Conservation (phyloP, 495 filamentous ascomycete species). For the Podospora pseudocomata region DNA sequence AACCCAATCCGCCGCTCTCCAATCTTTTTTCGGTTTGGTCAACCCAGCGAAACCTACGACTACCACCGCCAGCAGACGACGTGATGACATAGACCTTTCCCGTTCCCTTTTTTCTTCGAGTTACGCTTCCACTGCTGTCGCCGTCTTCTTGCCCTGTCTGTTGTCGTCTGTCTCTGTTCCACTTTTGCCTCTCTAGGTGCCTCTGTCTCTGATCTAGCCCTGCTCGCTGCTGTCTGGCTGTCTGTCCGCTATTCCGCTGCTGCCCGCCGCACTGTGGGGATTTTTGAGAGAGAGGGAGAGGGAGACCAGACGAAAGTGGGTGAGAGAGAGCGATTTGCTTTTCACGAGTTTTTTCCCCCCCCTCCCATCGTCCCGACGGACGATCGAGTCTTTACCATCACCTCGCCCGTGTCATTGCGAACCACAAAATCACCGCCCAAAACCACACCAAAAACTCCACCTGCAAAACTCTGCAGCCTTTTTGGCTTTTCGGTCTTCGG, state of each 20-base stretch:
- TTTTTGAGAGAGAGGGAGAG: background rate
- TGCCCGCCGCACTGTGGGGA: background rate
- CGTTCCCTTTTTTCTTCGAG: background rate
- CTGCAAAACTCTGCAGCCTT: background rate
- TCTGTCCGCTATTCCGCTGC: background rate
- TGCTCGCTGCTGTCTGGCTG: too few relatives aligned
- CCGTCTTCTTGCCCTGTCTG: too few relatives aligned
- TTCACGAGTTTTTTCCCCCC: background rate
- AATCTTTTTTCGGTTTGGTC: conserved; percentile 9
- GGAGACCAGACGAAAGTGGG: background rate
- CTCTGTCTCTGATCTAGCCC: too few relatives aligned
- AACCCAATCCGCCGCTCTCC: conserved; percentile 7
- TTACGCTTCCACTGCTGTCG: background rate
- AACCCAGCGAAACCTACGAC: conserved; percentile 15
- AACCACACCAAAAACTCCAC: background rate
- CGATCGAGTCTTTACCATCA: background rate
- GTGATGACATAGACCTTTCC: conserved; percentile 23
- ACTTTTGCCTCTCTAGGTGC: too few relatives aligned
- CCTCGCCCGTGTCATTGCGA: background rate
- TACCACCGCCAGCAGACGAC: conserved; percentile 22
- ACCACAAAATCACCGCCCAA: background rate
- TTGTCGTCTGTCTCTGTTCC: too few relatives aligned
- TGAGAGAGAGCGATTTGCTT: background rate
- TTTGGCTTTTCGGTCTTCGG: background rate
- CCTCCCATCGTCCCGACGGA: background rate